Conservation (phyloP, 2,329 filamentous ascomycete genomes). For the Nemania sp. region DNA sequence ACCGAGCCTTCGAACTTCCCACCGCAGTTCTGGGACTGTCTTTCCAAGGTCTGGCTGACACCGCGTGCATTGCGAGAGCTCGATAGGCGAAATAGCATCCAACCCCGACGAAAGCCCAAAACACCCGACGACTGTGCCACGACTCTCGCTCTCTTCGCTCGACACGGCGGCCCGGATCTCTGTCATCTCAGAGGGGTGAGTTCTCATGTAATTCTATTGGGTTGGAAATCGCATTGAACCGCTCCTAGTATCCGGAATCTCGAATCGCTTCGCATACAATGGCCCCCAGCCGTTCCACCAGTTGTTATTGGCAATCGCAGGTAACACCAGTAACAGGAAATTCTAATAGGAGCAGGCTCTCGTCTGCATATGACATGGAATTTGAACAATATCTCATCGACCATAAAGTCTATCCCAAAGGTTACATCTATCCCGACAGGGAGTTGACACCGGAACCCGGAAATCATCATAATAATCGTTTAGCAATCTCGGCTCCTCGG, state of each 20-base stretch:
- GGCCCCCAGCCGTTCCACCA: no score
- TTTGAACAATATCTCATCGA: conserved; percentile 38
- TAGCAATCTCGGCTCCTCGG: not conserved
- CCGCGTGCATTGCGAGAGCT: conserved; percentile 35
- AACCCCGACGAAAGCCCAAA: no score
- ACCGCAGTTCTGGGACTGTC: conserved; percentile 34
- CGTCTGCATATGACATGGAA: conserved; percentile 34
- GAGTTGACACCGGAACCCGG: not conserved
- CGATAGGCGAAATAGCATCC: conserved; percentile 30
- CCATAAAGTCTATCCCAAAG: conserved; percentile 29
- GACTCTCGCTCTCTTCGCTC: conserved; percentile 32
- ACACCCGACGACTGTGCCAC: no score
- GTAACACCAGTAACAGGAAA: no score
- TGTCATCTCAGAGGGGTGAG: conserved; percentile 37
- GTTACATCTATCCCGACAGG: not conserved
- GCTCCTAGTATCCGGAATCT: no score
- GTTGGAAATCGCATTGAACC: no score
- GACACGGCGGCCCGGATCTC: conserved; percentile 43
- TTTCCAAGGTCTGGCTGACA: conserved; percentile 37
- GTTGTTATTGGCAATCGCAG: no score
- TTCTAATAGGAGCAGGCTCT: conserved; percentile 13
- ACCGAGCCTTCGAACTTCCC: no score
- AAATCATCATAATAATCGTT: not conserved
- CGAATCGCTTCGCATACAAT: no score
- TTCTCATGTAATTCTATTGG: conserved; percentile 29